Conservation (phyloP, 2,329 filamentous ascomycete genomes). For the Corniculantispora saksenae region DNA sequence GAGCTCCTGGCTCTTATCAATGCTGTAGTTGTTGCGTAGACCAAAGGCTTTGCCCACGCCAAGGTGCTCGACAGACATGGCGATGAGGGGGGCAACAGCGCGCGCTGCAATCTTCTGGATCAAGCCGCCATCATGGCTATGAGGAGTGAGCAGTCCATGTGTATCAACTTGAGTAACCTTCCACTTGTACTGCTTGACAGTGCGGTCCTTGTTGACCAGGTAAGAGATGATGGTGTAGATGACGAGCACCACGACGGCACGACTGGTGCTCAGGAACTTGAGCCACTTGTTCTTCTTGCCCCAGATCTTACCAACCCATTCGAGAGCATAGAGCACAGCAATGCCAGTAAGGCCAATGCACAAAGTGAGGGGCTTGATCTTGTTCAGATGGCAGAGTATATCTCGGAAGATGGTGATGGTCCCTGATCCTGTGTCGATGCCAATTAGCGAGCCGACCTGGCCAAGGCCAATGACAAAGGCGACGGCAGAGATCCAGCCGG, state of each 20-base stretch:
- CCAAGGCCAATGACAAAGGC: constrained; percentile 66
- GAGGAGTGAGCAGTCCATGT: constrained; percentile 53
- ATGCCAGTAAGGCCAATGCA: constrained; percentile 61
- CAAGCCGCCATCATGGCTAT: constrained; percentile 47
- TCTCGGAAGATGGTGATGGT: constrained; percentile 60
- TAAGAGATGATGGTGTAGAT: constrained; percentile 66
- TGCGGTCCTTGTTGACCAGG: constrained; percentile 56
- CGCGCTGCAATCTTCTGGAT: constrained; percentile 55
- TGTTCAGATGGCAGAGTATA: constrained; percentile 56
- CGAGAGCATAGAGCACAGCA: constrained; percentile 55
- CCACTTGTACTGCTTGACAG: constrained; percentile 51
- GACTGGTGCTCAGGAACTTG: constrained; percentile 60
- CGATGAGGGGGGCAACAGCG: constrained; percentile 62
- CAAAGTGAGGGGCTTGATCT: constrained; percentile 59
- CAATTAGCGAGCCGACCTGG: constrained; percentile 63
- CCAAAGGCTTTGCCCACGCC: constrained; percentile 66
- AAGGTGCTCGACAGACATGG: constrained; percentile 62
- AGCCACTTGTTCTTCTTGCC: constrained; percentile 58
- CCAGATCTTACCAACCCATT: constrained; percentile 60
- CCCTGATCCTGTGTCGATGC: constrained; percentile 52
- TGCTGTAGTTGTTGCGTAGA: constrained; percentile 61
- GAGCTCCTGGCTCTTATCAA: constrained; percentile 66
- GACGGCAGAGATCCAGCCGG: constrained; percentile 66
- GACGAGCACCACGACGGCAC: constrained; percentile 61
- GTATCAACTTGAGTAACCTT: constrained; percentile 58